Base-by-base conservation (phyloP, 768 basidiomycete species). In the Leccinum truebloodii region DNA sequence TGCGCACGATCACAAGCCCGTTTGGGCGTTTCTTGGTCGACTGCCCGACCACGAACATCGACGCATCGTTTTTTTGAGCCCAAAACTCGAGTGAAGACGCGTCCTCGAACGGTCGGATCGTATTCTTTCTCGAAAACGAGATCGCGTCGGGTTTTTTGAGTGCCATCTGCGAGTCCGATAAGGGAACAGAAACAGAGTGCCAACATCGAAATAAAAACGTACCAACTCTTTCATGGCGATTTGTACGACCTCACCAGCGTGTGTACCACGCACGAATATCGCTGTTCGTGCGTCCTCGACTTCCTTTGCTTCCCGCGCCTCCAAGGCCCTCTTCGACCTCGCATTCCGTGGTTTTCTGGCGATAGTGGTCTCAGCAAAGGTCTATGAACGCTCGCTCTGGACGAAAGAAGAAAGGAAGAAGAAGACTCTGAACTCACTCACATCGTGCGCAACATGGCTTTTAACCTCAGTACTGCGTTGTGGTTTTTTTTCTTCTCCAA, bases 21-120 rank as follows among this genome's bases (percentile, higher is more conserved):
- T 98, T 82, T 8, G 96, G 97, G 55, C 95, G 80, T 72, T 99
- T 99, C 77, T 99, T 99, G 28, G 88, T 92, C 68, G 89, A 93
- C 68, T 95, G 89, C 1, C 94, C 97, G 35, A 97, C 77, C 13
- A 96, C 76, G 70, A 98, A 97, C 71, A 98, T 79, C 2, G 88
- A 88, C 3, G 95, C 94, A 66, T 98, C 97, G 76, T 98, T 98
- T 77, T 98, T 99, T 13, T 79, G 69, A 1, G 89, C 80, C 93
- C 95, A 99, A 73, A 98, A 98, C 65, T 92, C 93, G 34, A 99
- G 80, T 2, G 94, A 93, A 1, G 78, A 73, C 22, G 83, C 71
- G 59, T 91, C 82, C 67, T 98, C 96, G 71, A 99, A 98, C 5
- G 97, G 97, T 44, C 89, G 88, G 12, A 98, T 84, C 26, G 77